phyloP scores from a whole-genome alignment of 331 rosid species.

The Ulmus americana region DNA sequence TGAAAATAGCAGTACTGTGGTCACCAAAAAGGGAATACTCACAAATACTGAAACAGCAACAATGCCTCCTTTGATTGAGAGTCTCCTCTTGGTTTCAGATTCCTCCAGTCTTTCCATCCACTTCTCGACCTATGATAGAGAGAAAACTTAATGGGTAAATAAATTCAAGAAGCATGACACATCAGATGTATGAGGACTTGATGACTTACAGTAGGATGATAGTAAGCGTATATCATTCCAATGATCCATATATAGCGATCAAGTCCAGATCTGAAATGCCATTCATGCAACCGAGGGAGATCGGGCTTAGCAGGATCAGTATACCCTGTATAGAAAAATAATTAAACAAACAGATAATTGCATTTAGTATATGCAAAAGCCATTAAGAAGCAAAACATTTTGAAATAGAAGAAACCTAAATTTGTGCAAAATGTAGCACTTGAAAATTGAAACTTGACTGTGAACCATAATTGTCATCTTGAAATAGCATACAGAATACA shows the following conservation, averaged over 20 bases:
- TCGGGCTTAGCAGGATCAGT: slow-evolving; percentile 94
- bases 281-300: slow-evolving; percentile 77
- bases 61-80: slow-evolving; percentile 69
- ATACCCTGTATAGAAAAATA: slow-evolving; percentile 54
- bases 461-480: neutral
- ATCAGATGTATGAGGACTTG: slow-evolving; percentile 21
- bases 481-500: too few relatives aligned
- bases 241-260: slow-evolving; percentile 97
- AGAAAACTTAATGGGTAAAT: slow-evolving; percentile 14
- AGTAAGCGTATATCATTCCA: slow-evolving; percentile 95
- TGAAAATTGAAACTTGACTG: neutral
- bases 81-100: slow-evolving; percentile 65
- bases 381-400: neutral
- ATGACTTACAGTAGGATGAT: slow-evolving; percentile 78
- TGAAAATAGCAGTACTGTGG: neutral
- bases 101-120: slow-evolving; percentile 98
- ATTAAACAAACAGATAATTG: neutral
- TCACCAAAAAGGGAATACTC: slow-evolving; percentile 31
- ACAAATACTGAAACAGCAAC: slow-evolving; percentile 59
- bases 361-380: neutral
- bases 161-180: slow-evolving; percentile 18
- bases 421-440: neutral
- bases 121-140: slow-evolving; percentile 68
- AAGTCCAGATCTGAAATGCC: slow-evolving; percentile 99
- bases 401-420: neutral